These are phyloP conservation scores for Ceratobasidium sp. DNA, from an alignment of 1,284 basidiomycete species.

Conservation along the genomic window DNA sequence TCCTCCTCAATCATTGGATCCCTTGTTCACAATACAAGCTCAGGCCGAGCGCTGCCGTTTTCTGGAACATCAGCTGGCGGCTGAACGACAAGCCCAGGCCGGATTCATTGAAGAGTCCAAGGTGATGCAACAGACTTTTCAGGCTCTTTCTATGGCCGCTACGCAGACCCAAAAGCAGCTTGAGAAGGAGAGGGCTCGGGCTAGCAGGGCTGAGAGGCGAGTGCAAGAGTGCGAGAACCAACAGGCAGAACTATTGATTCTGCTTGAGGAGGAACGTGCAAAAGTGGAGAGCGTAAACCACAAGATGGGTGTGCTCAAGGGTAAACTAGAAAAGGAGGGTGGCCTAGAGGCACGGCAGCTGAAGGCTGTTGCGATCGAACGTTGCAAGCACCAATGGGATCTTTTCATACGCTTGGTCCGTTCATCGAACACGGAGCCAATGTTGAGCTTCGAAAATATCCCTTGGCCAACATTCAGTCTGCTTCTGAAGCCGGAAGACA, in stretches of 20 bases:
- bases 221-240: neutral
- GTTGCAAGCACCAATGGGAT: conserved; percentile 20
- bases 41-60: neutral
- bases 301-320: neutral
- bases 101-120: neutral
- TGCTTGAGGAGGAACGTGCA: neutral
- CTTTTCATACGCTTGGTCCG: conserved; percentile 1
- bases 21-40: neutral
- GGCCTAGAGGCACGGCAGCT: neutral
- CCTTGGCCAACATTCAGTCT: conserved; percentile 30
- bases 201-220: neutral
- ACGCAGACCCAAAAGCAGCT: neutral
- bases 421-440: neutral
- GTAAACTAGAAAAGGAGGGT: too few species aligned
- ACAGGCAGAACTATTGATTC: neutral
- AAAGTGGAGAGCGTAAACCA: neutral
- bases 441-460: conserved; percentile 7
- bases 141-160: neutral
- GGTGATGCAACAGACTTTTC: neutral
- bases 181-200: neutral
- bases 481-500: conserved; percentile 12
- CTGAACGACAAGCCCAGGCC: neutral
- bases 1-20: neutral
- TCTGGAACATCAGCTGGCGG: neutral
- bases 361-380: neutral